Evolutionary conservation across 257 asterid species (phyloP).

Genomic region (Mitragyna speciosa): DNA sequence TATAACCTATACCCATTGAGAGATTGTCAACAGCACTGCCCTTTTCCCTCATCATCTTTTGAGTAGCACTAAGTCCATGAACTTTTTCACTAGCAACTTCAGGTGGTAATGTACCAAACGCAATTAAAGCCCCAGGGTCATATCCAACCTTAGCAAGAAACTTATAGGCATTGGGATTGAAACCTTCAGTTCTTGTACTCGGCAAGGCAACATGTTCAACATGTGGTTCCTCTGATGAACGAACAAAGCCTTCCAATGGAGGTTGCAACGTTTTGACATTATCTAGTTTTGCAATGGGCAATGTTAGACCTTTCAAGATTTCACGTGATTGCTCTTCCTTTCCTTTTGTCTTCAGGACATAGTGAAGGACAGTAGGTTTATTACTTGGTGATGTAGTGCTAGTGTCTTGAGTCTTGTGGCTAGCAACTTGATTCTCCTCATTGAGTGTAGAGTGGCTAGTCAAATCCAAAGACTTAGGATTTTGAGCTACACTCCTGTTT

Average conservation of each 20-base stretch:
- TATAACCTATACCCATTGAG: neutral
- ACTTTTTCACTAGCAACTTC: no score
- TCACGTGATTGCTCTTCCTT: no score
- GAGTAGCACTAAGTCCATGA: no score
- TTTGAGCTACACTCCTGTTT: neutral
- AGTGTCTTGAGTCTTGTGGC: neutral
- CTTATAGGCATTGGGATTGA: no score
- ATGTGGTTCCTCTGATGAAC: neutral
- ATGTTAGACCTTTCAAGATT: neutral
- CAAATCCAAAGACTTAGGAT: no score
- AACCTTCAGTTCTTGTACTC: neutral
- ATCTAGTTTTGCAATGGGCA: neutral
- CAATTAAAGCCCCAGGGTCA: fast-evolving
- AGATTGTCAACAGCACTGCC: neutral
- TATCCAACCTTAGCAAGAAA: neutral
- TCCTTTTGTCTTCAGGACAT: neutral
- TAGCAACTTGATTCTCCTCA: neutral
- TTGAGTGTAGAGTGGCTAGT: no score
- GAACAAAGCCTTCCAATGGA: no score
- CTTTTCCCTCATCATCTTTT: no score
- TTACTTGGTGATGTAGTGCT: neutral
- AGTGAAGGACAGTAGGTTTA: neutral
- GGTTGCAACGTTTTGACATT: neutral
- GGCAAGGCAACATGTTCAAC: no score
- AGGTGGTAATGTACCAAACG: neutral